Conservation (phyloP, 768 basidiomycete species). For the Amanita thiersii region DNA sequence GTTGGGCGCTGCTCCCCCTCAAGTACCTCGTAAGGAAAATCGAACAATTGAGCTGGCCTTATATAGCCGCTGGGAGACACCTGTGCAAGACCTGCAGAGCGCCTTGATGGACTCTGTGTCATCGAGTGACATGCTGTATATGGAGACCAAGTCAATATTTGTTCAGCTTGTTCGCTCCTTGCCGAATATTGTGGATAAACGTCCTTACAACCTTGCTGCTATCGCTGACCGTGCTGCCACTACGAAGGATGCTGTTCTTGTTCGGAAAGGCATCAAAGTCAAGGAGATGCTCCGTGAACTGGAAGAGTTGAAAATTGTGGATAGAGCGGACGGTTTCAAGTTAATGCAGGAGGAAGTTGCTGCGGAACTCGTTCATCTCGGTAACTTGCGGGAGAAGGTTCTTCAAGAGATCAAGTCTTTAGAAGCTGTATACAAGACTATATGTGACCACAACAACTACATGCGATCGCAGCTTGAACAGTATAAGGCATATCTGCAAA, state of each 20-base stretch:
- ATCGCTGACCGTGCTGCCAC: conserved; percentile 96
- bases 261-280: conserved; percentile 97
- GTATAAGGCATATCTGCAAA: conserved; percentile 99
- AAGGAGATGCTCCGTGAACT: conserved; percentile 98
- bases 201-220: conserved; percentile 80
- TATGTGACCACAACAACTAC: conserved; percentile 98
- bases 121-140: conserved; percentile 97
- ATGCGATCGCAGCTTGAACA: conserved; percentile 93
- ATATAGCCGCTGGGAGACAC: conserved; percentile 99
- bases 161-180: conserved; percentile 96
- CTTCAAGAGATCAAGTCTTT: conserved; percentile 85
- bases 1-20: conserved; percentile 85
- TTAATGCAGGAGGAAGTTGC: conserved; percentile 98
- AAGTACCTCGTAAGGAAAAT: conserved; percentile 98
- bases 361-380: conserved; percentile 92
- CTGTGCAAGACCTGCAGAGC: conserved; percentile 94
- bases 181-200: conserved; percentile 73
- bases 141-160: conserved; percentile 99
- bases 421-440: conserved; percentile 98
- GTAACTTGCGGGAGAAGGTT: conserved; percentile 95
- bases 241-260: conserved; percentile 92
- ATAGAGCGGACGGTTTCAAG: conserved; percentile 74
- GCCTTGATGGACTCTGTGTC: conserved; percentile 97
- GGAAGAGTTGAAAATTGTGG: conserved; percentile 84
- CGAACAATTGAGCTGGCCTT: conserved; percentile 85